A percentile compares a stretch with the other conserved stretches of the same genome.
Conservation (phyloP, 441 rosid genomes). For the Gossypium lobatum region DNA sequence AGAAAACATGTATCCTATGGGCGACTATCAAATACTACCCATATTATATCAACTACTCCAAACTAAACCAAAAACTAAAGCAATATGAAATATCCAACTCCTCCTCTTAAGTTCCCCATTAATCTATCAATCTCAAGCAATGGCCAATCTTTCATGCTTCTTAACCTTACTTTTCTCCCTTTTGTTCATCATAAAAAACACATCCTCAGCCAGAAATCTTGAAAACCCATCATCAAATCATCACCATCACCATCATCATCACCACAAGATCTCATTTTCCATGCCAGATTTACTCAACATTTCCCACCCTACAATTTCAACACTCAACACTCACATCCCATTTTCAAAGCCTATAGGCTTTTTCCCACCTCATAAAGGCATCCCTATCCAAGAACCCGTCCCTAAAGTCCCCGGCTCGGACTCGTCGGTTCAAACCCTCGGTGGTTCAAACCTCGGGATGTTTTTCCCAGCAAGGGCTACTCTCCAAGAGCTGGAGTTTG, state of each 20-base stretch:
- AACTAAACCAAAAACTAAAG: conserved; percentile 17
- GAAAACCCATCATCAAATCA: conserved; percentile 19
- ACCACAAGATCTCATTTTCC: conserved; percentile 32
- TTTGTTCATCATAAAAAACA: conserved; percentile 14
- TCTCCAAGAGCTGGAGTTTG: conserved; percentile 40
- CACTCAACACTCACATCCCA: conserved; percentile 32
- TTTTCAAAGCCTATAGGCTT: conserved; percentile 34
- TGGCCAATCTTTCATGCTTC: conserved; percentile 13
- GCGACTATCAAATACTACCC: not conserved
- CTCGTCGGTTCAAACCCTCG: conserved; percentile 20
- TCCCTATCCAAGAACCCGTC: conserved; percentile 36
- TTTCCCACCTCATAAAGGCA: conserved; percentile 45
- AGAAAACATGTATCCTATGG: too few species aligned
- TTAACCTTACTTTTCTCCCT: not conserved
- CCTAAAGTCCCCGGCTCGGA: conserved; percentile 14
- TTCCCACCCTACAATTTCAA: conserved; percentile 22
- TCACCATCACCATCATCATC: conserved; percentile 6
- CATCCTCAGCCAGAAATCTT: conserved; percentile 36
- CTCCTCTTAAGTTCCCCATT: not conserved
- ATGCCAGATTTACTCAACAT: conserved; percentile 40
- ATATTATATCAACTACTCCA: conserved; percentile 6
- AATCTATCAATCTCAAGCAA: not conserved
- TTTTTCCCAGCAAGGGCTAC: conserved; percentile 39
- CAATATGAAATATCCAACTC: not conserved
- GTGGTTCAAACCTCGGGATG: conserved; percentile 21